Base-by-base conservation (phyloP, 345 rosid genomes). In the Conringia planisiliqua region DNA sequence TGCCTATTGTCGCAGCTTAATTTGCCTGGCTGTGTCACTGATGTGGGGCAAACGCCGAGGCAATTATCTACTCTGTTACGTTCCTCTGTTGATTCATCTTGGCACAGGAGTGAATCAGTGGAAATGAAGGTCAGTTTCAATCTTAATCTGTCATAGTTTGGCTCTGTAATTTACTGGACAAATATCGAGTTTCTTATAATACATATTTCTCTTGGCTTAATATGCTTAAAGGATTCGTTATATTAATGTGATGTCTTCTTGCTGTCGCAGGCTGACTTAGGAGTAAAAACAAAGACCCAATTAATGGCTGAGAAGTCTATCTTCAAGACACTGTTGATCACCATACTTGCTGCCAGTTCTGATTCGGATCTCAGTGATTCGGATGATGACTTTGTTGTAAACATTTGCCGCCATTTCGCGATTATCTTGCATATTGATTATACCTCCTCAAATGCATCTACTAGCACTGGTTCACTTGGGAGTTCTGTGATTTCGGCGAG, bases 271-370 rank as follows among this genome's bases (percentile, higher is more conserved):
- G 93, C 90, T 60, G 99, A 95, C 74, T 81, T 92, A 62, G 99
- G 99, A 70, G 99, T 95, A 66, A 95, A 95, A 89, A 95, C 99
- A 18, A 95, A 95, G 90, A 92, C 99, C 67, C 99, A 95, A 78
- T 92, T 95, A 67, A 81, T 92, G 89, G 99, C 99, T 60, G 99
- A 95, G 82, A 95, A 92, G 83, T 92, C 99, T 1, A 97, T 95
- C 81, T 92, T 95, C 83, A 95, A 95, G 89, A 89, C 84, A 75
- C 83, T 95, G 33, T 81, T 95, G 58, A 88, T 82, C 86, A 92
- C 99, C 14, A 74, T 88, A 75, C 83, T 95, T 81, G 97, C 99
- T 70, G 89, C 94, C 63, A 86, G 90, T 74, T 86, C 92, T 40
- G 98, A 95, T 72, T 77, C 87, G 50, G 98, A 95, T 79, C 85